Evolutionary conservation across 164 flowering plant genomes (phyloP).

Genomic region (Piper betle): DNA sequence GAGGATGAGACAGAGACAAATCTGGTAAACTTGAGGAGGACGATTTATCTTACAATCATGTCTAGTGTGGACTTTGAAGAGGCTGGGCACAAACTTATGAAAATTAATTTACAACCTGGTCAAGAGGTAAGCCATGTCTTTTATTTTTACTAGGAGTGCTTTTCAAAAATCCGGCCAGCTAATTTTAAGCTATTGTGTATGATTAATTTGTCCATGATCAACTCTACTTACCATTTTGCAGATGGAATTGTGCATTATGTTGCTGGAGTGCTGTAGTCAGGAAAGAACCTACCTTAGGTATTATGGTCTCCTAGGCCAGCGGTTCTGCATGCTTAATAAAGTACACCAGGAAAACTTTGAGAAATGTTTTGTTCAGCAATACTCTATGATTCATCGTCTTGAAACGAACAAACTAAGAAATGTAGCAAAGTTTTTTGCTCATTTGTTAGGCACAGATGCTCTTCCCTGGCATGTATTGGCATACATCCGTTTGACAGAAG

Average conservation of each 20-base stretch:
- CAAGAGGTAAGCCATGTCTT: constrained; percentile 61
- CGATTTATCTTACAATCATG: constrained; percentile 94
- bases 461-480: constrained; percentile 90
- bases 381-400: constrained; percentile 85
- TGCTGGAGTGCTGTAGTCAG: constrained; percentile 92
- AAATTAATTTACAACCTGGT: constrained; percentile 95
- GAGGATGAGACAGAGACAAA: constrained; percentile 94
- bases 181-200: background rate
- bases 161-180: background rate
- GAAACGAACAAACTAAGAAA: constrained; percentile 90
- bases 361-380: constrained; percentile 83
- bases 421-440: constrained; percentile 96
- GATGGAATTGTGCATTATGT: constrained; percentile 97
- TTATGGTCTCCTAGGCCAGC: constrained; percentile 86
- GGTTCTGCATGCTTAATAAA: constrained; percentile 90
- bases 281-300: constrained; percentile 90
- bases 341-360: constrained; percentile 88
- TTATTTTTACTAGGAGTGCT: background rate
- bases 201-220: background rate
- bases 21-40: constrained; percentile 80
- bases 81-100: constrained; percentile 91
- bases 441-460: constrained; percentile 88
- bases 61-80: constrained; percentile 99
- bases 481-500: constrained; percentile 85
- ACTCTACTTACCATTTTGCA: constrained; percentile 7